phyloP scores from a whole-genome alignment of 441 rosid species.

The Adansonia gregorii region DNA sequence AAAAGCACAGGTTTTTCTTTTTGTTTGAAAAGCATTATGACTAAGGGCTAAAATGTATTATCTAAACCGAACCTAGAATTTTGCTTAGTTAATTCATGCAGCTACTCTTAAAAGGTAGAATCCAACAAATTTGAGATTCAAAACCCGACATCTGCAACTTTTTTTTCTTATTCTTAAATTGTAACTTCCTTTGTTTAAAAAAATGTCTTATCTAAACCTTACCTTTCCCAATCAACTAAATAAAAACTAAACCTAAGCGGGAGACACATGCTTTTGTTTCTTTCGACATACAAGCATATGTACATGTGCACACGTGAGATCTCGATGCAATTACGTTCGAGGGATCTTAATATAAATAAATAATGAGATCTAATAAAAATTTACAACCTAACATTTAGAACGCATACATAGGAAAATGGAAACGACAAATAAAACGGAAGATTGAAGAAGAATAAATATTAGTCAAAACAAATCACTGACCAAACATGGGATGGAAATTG shows the following conservation, averaged over 20 bases:
- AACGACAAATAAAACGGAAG: not conserved
- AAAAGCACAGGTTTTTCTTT: not conserved
- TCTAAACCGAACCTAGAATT: not conserved
- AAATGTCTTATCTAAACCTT: not conserved
- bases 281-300: not conserved
- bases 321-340: not conserved
- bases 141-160: too few relatives aligned
- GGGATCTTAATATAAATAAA: not conserved
- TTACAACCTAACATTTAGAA: not conserved
- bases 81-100: not conserved
- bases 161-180: too few relatives aligned
- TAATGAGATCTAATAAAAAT: not conserved
- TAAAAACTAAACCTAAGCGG: not conserved
- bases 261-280: not conserved
- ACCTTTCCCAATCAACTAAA: not conserved
- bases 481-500: not conserved
- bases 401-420: not conserved
- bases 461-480: not conserved
- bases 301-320: not conserved
- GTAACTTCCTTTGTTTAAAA: too few relatives aligned
- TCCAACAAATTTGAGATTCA: not conserved
- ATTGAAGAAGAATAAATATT: not conserved
- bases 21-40: not conserved
- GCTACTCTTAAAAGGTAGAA: not conserved
- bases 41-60: not conserved